These are phyloP conservation scores for Globisporangium recalcitrans DNA, from an alignment of 352 stramenopile species.

Conservation along the genomic window DNA sequence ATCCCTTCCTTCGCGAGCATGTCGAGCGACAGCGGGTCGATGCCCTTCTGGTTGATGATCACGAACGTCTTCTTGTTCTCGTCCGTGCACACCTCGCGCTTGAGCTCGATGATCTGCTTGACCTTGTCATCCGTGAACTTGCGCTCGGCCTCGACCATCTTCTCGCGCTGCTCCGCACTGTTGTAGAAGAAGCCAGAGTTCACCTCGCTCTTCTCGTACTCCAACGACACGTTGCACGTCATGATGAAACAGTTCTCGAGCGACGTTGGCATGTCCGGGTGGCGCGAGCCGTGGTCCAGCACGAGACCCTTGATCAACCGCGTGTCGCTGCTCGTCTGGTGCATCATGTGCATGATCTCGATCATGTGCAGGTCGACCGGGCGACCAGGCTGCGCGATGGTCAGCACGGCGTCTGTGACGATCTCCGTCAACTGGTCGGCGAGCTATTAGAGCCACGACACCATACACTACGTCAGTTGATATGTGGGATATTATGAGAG, in stretches of 20 bases:
- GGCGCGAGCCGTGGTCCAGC: constrained; percentile 97
- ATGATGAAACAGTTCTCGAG: constrained; percentile 98
- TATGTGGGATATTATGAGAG: not conserved
- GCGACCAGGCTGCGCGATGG: constrained; percentile 80
- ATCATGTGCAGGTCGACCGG: constrained; percentile 98
- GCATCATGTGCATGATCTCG: constrained; percentile 99
- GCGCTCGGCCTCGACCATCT: constrained; percentile 94
- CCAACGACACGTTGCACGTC: constrained; percentile 99
- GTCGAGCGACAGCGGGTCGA: constrained; percentile 98
- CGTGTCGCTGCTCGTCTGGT: constrained; percentile 93
- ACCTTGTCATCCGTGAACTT: constrained; percentile 96
- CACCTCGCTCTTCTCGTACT: constrained; percentile 99
- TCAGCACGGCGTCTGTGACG: constrained; percentile 96
- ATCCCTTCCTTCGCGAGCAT: constrained; percentile 99
- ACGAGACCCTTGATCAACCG: constrained; percentile 94
- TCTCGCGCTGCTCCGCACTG: constrained; percentile 97
- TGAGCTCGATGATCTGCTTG: constrained; percentile 98
- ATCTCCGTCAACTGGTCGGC: constrained; percentile 94
- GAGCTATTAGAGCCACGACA: constrained; percentile 27
- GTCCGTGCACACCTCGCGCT: constrained; percentile 94
- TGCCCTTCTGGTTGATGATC: constrained; percentile 99
- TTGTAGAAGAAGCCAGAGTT: constrained; percentile 98
- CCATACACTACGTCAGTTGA: constrained; percentile 3
- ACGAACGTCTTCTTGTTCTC: constrained; percentile 97
- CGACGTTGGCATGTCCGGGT: constrained; percentile 98